Percentiles rank a stretch among this genome's conserved stretches.
phyloP scores from a whole-genome alignment of 345 rosid species.

The Eucalyptus regnans region DNA sequence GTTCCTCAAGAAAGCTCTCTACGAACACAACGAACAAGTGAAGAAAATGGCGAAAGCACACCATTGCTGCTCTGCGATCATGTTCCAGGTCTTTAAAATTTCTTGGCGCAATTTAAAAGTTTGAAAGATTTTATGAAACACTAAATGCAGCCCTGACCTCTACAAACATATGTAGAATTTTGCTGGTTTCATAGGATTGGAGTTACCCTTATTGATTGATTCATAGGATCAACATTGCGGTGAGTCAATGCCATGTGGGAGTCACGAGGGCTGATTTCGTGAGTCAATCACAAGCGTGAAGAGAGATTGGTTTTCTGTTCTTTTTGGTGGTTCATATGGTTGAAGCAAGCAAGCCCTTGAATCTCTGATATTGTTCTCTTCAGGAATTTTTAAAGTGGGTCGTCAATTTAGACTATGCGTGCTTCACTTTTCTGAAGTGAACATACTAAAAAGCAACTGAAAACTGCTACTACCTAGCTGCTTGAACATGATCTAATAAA shows the following conservation, averaged over 20 bases:
- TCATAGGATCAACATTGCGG: constrained; percentile 58
- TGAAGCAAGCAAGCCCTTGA: constrained; percentile 43
- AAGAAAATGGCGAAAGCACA: background rate
- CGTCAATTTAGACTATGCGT: too few relatives aligned
- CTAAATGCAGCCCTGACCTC: background rate
- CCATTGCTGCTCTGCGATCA: background rate
- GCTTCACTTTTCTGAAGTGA: too few relatives aligned
- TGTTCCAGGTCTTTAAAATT: accelerated
- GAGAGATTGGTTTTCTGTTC: constrained; percentile 62
- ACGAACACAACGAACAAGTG: background rate
- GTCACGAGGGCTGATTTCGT: constrained; percentile 57
- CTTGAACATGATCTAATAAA: too few relatives aligned
- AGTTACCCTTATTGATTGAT: background rate
- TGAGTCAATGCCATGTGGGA: constrained; percentile 64
- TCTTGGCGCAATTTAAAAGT: background rate
- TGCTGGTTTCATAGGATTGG: background rate
- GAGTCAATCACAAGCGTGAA: constrained; percentile 47
- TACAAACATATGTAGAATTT: too few relatives aligned
- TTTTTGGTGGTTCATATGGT: constrained; percentile 89
- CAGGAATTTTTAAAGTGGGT: too few relatives aligned
- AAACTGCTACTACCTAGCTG: too few relatives aligned
- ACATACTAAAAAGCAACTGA: too few relatives aligned
- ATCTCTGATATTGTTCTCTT: accelerated
- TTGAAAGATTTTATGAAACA: background rate
- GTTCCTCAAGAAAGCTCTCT: background rate